Percentiles rank a stretch among this genome's conserved stretches.
phyloP scores from a whole-genome alignment of 352 stramenopile genomes.

The Globisporangium camurandrum region DNA sequence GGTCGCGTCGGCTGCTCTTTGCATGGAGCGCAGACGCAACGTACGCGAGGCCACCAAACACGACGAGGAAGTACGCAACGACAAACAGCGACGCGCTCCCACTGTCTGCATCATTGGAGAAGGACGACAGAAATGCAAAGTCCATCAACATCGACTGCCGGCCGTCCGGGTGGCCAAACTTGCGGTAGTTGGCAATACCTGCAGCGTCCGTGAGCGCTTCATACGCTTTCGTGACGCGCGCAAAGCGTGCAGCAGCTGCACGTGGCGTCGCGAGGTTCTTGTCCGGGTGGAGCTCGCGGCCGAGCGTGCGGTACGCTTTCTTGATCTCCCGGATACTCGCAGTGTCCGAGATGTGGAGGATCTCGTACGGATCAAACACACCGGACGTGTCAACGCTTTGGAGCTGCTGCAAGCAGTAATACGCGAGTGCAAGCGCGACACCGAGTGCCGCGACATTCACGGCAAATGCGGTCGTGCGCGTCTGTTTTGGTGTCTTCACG shows the following conservation, averaged over 20 bases:
- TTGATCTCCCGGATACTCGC: slow-evolving; percentile 55
- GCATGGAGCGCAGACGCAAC: slow-evolving; percentile 56
- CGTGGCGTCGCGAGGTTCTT: slow-evolving; percentile 62
- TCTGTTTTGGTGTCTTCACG: slow-evolving; percentile 31
- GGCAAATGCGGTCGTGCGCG: slow-evolving; percentile 37
- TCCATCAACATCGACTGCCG: slow-evolving; percentile 66
- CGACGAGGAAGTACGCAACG: slow-evolving; percentile 54
- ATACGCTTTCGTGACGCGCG: slow-evolving; percentile 78
- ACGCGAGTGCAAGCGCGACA: slow-evolving; percentile 31
- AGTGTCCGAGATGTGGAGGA: slow-evolving; percentile 56
- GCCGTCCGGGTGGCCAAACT: slow-evolving; percentile 77
- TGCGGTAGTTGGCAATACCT: slow-evolving; percentile 71
- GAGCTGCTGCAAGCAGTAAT: slow-evolving; percentile 46
- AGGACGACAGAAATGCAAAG: slow-evolving; percentile 57
- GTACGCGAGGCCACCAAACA: slow-evolving; percentile 56
- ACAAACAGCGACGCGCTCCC: slow-evolving; percentile 52
- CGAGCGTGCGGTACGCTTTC: slow-evolving; percentile 65
- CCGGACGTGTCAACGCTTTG: slow-evolving; percentile 69
- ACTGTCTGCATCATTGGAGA: slow-evolving; percentile 24
- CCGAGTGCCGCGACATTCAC: slow-evolving; percentile 44
- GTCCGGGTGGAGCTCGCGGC: slow-evolving; percentile 67
- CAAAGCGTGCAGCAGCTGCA: slow-evolving; percentile 34
- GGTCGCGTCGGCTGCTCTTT: slow-evolving; percentile 43
- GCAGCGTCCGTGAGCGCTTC: slow-evolving; percentile 70
- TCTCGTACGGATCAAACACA: slow-evolving; percentile 84